A percentile compares a stretch with the other conserved stretches of the same genome.
phyloP scores from a whole-genome alignment of 78 protist genomes.

The Thecamonas trahens region DNA sequence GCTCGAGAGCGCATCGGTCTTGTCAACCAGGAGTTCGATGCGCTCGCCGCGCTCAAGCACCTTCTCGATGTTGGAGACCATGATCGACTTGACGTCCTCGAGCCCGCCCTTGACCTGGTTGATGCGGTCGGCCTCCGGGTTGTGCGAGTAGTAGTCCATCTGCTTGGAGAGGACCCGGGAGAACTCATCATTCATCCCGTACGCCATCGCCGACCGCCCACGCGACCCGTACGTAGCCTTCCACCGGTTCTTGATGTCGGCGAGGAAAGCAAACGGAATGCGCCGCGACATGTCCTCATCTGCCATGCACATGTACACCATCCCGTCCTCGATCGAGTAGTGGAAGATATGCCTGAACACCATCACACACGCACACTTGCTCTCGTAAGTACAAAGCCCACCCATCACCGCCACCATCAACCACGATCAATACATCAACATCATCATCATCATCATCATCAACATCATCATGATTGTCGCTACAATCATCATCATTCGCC shows the following conservation, averaged over 20 bases:
- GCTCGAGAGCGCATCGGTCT: constrained; percentile 62
- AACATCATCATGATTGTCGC: no score
- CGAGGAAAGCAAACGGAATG: constrained; percentile 70
- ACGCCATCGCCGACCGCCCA: constrained; percentile 59
- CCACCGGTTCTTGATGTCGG: constrained; percentile 66
- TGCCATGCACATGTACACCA: constrained; percentile 81
- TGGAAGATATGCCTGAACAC: constrained; percentile 71
- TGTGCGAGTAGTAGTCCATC: constrained; percentile 64
- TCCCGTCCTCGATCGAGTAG: constrained; percentile 53
- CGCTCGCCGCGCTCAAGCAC: constrained; percentile 32
- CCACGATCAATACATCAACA: no score
- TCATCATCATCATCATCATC: no score
- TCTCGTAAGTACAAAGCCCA: no score
- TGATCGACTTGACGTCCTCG: not conserved
- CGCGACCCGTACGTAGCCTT: constrained; percentile 41
- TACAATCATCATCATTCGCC: no score
- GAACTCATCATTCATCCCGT: constrained; percentile 63
- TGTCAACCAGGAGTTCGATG: constrained; percentile 83
- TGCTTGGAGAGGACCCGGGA: constrained; percentile 43
- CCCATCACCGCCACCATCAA: no score
- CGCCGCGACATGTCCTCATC: constrained; percentile 64
- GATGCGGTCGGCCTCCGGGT: constrained; percentile 32
- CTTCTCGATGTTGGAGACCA: not conserved
- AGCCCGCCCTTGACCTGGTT: constrained; percentile 8
- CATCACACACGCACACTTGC: no score